Base-by-base conservation (phyloP, 2,329 filamentous ascomycete genomes). In the Epichloe brachyelytri region DNA sequence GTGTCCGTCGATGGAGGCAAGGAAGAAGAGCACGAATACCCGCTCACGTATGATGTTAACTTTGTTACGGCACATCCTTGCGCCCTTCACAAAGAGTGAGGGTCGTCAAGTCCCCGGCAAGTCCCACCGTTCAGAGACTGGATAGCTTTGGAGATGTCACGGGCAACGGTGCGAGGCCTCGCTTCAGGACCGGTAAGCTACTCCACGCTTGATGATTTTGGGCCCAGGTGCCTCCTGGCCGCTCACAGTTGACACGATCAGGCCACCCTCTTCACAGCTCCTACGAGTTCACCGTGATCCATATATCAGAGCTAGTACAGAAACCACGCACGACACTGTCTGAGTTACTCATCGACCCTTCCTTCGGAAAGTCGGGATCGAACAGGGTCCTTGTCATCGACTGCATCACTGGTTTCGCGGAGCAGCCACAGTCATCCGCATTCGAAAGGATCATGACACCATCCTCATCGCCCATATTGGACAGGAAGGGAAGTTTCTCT, bases 51-150 rank as follows among this genome's bases (percentile, higher is more conserved):
- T 56, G 80, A 85, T 52, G 72, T 83, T 20, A 76, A 76, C 57
- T 85, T 85, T 60, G 77, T 83, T 17, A 83, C 82, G 1, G 80
- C 80, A 0, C 79, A 83, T 56, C 82, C 82, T 0, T 85, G 82
- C 57, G 73, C 77, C 5, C 77, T 2, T 79, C 78, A 1, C 71
- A 72, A 48, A 71, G 75, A 51, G 75, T 80, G 2, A 76, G 73
- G 54, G 75, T 82, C 50, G 60, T 83, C 48, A 79, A 77, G 60
- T 79, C 78, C 14, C 76, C 78, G 0, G 74, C 43, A n/a, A 82
- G 77, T 58, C 78, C 79, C 19, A 78, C 75, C 1, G 78, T 80
- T 49, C 76, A 76, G 58, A 74, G 79, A 53, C 74, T 76, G 51
- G 75, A 79, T 54, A 67, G 79, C 15, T 71, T 68, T 11, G 76